These are phyloP conservation scores for Dactylellina sp. DNA, from an alignment of 2,329 filamentous ascomycete species.

Conservation along the genomic window DNA sequence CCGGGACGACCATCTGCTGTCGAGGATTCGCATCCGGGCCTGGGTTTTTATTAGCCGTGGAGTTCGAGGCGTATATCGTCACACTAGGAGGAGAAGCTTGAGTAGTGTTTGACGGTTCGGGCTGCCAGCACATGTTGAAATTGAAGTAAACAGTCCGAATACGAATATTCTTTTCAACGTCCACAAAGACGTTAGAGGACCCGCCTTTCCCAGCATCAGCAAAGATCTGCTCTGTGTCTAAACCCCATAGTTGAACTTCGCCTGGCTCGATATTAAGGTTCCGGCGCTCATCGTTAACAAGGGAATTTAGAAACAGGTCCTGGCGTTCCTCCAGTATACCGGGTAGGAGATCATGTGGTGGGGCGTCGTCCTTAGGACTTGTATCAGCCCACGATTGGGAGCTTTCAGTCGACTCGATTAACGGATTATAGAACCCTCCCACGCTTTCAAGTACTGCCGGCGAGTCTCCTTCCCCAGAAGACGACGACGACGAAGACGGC, in stretches of 20 bases:
- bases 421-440: conserved; percentile 57
- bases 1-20: conserved; percentile 67
- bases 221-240: conserved; percentile 57
- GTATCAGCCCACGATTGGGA: conserved; percentile 35
- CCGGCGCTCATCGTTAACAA: conserved; percentile 25
- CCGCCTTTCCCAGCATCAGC: conserved; percentile 56
- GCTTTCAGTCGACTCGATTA: conserved; percentile 43
- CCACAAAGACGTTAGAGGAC: conserved; percentile 44
- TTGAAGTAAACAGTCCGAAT: conserved; percentile 78
- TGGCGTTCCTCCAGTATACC: conserved; percentile 35
- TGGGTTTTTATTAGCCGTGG: conserved; percentile 73
- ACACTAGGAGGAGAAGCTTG: conserved; percentile 76
- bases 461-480: conserved; percentile 60
- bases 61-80: conserved; percentile 79
- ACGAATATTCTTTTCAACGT: conserved; percentile 60
- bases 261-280: conserved; percentile 47
- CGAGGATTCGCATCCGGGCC: conserved; percentile 69
- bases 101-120: conserved; percentile 68
- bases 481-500: conserved; percentile 60
- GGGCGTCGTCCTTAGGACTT: conserved; percentile 8
- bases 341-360: conserved; percentile 29
- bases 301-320: conserved; percentile 30
- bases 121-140: conserved; percentile 86
- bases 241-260: conserved; percentile 43
- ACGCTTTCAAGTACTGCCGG: conserved; percentile 29